A percentile compares a stretch with the other conserved stretches of the same genome.
phyloP scores from a whole-genome alignment of 768 basidiomycete species.

The Ramaria sp. region DNA sequence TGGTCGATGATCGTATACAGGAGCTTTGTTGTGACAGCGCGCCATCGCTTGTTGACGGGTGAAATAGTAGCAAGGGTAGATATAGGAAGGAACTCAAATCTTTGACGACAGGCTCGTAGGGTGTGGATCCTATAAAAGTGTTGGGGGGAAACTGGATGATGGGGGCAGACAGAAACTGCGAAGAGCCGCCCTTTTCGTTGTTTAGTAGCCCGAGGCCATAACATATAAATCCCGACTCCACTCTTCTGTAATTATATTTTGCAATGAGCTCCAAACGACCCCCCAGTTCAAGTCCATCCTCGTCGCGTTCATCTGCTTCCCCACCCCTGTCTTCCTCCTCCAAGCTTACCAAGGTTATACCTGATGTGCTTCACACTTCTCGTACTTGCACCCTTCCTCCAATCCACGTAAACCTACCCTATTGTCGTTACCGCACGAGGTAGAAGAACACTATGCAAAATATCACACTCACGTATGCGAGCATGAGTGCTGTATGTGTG shows the following conservation, averaged over 20 bases:
- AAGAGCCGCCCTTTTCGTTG: neutral
- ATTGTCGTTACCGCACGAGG: slow-evolving; percentile 53
- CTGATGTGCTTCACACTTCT: slow-evolving; percentile 21
- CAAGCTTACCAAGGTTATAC: slow-evolving; percentile 21
- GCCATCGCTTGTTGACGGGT: neutral
- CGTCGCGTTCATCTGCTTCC: slow-evolving; percentile 18
- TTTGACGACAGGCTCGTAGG: neutral
- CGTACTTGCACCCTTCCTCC: slow-evolving; percentile 71
- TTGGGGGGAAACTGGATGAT: neutral
- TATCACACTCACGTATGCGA: slow-evolving; percentile 81
- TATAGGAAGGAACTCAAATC: slow-evolving; percentile 2
- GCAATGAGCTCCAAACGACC: slow-evolving; percentile 21
- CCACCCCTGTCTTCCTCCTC: slow-evolving; percentile 23
- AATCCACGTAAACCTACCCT: slow-evolving; percentile 48
- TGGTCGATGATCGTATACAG: slow-evolving; percentile 7
- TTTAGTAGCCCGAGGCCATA: neutral
- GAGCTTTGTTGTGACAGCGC: neutral
- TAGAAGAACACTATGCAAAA: slow-evolving; percentile 75
- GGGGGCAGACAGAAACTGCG: neutral
- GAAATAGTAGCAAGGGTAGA: neutral
- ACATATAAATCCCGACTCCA: neutral
- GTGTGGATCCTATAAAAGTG: neutral
- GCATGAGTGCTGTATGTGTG: slow-evolving; percentile 53
- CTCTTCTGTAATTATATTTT: neutral
- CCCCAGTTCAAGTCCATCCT: slow-evolving; percentile 14